phyloP scores from a whole-genome alignment of 2,329 filamentous ascomycete species.

The Cladophialophora bantiana region DNA sequence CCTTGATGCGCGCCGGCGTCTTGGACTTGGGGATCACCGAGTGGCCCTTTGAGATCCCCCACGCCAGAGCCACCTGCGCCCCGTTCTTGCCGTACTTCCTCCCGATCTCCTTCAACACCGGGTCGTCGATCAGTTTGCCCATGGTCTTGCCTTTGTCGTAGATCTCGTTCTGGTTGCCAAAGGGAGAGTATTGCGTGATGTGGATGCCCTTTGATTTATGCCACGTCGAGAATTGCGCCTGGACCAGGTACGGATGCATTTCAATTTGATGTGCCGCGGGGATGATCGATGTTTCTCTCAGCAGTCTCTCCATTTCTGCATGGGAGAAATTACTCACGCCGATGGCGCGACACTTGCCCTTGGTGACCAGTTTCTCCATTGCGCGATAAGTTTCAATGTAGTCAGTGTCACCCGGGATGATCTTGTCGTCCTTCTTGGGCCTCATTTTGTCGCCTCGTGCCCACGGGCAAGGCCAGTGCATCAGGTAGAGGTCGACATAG shows the following conservation, averaged over 20 bases:
- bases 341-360: conserved; percentile 58
- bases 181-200: conserved; percentile 62
- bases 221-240: conserved; percentile 57
- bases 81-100: conserved; percentile 60
- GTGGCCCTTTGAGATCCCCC: conserved; percentile 61
- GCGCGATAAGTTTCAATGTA: conserved; percentile 61
- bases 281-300: conserved; percentile 54
- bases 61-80: conserved; percentile 62
- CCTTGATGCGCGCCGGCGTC: conserved; percentile 47
- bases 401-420: conserved; percentile 54
- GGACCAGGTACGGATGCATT: conserved; percentile 61
- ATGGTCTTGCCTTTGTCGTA: conserved; percentile 55
- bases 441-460: conserved; percentile 56
- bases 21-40: conserved; percentile 60
- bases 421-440: conserved; percentile 55
- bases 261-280: conserved; percentile 61
- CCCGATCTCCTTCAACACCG: conserved; percentile 57
- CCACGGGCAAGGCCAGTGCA: conserved; percentile 70
- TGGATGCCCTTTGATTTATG: conserved; percentile 60
- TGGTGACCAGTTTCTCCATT: conserved; percentile 53
- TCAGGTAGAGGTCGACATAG: conserved; percentile 74
- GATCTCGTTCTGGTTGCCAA: conserved; percentile 61
- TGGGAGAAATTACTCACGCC: conserved; percentile 62
- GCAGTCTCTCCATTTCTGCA: conserved; percentile 56
- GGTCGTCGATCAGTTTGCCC: conserved; percentile 60